These are phyloP conservation scores for Aspergillus alliaceus DNA, from an alignment of 2,329 filamentous ascomycete genomes.

Conservation along the genomic window DNA sequence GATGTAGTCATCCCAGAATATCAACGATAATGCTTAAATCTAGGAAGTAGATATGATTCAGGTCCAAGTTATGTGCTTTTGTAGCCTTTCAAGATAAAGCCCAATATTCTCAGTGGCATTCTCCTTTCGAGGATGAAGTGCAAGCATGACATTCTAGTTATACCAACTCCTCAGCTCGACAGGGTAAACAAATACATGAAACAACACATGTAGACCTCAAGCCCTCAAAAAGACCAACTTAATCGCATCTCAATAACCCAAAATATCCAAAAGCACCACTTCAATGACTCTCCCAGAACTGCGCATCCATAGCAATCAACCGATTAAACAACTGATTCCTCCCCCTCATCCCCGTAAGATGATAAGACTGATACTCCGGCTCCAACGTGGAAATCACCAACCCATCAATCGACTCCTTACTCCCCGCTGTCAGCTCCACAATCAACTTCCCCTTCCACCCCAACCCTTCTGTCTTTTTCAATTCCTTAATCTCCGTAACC, in stretches of 20 bases:
- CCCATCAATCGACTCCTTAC: slow-evolving; percentile 72
- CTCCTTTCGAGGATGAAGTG: too few species aligned
- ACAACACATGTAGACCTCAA: too few species aligned
- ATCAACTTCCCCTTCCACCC: slow-evolving; percentile 84
- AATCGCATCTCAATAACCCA: neutral
- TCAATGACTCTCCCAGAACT: slow-evolving; percentile 81
- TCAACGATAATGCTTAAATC: too few species aligned
- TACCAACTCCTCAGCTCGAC: neutral
- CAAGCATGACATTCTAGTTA: too few species aligned
- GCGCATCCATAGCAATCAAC: slow-evolving; percentile 70
- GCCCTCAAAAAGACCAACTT: neutral
- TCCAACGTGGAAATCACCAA: slow-evolving; percentile 63
- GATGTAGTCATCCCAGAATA: too few species aligned
- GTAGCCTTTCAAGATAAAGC: too few species aligned
- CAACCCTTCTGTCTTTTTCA: slow-evolving; percentile 77
- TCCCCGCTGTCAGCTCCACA: slow-evolving; percentile 71
- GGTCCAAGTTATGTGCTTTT: too few species aligned
- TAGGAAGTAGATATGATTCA: too few species aligned
- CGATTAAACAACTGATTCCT: slow-evolving; percentile 81
- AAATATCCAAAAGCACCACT: neutral
- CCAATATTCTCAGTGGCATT: too few species aligned
- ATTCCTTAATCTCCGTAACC: slow-evolving; percentile 68
- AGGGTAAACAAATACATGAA: too few species aligned
- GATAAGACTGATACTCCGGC: slow-evolving; percentile 51
- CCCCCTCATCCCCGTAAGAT: slow-evolving; percentile 69